Conservation (phyloP, 1,139 yeast species). For the Pichiaceae sp. region DNA sequence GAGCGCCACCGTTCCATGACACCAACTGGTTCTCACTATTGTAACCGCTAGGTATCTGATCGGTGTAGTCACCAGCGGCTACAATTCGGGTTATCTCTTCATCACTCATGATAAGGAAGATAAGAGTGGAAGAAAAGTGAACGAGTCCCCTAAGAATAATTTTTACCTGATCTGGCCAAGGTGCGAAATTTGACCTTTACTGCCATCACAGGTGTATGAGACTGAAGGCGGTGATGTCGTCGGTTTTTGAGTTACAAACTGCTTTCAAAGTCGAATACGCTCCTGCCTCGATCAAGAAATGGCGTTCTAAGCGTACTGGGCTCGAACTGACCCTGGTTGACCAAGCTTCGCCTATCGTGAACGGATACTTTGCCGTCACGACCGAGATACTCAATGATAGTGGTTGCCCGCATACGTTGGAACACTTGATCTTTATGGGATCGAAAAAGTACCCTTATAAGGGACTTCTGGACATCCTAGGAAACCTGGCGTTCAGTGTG, state of each 20-base stretch:
- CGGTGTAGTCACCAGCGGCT: too few species aligned
- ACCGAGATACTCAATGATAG: constrained; percentile 82
- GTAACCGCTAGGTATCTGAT: too few species aligned
- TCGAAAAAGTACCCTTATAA: constrained; percentile 83
- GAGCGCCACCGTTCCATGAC: neutral
- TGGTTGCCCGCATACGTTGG: constrained; percentile 94
- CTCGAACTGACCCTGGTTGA: constrained; percentile 69
- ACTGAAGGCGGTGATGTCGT: constrained; percentile 11
- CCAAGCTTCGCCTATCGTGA: constrained; percentile 82
- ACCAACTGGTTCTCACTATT: neutral
- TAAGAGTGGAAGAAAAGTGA: too few species aligned
- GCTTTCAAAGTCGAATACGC: constrained; percentile 55
- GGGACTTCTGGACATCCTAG: constrained; percentile 81
- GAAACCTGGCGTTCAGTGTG: constrained; percentile 74
- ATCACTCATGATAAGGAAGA: too few species aligned
- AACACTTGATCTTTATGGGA: constrained; percentile 93
- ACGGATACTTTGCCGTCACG: constrained; percentile 91
- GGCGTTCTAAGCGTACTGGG: constrained; percentile 74
- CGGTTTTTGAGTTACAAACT: constrained; percentile 35
- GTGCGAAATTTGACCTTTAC: too few species aligned
- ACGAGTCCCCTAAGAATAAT: too few species aligned
- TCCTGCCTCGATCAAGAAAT: constrained; percentile 56
- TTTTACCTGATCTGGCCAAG: too few species aligned
- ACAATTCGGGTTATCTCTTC: too few species aligned
- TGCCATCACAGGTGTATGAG: too few species aligned